Evolutionary conservation across 2,329 filamentous ascomycete species (phyloP), one percentile per base, ranked within the genome.

Genomic region (Microsporum audouinii): DNA sequence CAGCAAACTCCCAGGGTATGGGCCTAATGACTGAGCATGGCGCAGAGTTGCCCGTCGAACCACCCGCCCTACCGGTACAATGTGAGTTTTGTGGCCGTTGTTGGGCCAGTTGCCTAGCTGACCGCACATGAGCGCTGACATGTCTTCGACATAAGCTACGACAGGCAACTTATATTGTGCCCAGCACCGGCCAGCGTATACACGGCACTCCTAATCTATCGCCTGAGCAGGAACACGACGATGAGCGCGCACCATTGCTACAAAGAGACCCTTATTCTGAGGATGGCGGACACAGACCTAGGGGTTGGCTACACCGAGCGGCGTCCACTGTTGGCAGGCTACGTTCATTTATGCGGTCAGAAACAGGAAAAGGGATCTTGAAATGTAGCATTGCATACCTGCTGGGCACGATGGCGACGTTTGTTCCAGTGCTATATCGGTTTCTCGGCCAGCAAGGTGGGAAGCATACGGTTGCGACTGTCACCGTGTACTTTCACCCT

Each of bases 401-500:
- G 2, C 75, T 96, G 38, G 92, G 89, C 17, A 95, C 89, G 66
- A 78, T 95, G 73, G 90, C 87, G 39, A 96, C 91, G 0, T 94
- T 96, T 68, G 85, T 89, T 64, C 83, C 86, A 1, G 81, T 82
- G 2, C 79, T 96, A 61, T 86, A 90, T 14, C 77, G 80, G 5
- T 83, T 91, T 61, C 78, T 96, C 14, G 92, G 92, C 8, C 81
- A 86, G 65, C 88, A 91, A 70, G 91, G 96, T 74, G 90, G 90
- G 58, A 96, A 96, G 71, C 92, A 96, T 74, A 86, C 96, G 70
- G 90, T 96, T 58, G 91, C 91, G 36, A 96, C 92, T 1, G 84
- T 96, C 62, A 95, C 90, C 0, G 91, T 96, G 8, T 97, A 96
- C 70, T 97, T 96, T 69, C 91, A 96, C 72, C 91, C 92, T 3